Evolutionary conservation across 2,329 filamentous ascomycete species (phyloP).

Genomic region (Annulohypoxylon truncatum): DNA sequence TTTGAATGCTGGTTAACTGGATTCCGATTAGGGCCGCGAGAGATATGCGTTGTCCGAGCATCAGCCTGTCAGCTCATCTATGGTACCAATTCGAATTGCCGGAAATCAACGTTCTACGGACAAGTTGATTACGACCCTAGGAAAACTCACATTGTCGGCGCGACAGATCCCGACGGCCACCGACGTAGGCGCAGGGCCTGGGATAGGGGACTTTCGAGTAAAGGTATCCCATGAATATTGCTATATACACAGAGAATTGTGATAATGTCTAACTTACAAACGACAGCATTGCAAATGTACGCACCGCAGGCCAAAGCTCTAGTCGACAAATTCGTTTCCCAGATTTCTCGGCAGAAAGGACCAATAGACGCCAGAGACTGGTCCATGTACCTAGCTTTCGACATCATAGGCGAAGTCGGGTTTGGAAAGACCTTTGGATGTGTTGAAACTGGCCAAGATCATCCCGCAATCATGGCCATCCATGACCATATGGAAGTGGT

Average conservation of each 20-base stretch:
- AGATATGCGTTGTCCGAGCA: constrained; percentile 47
- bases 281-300: constrained; percentile 41
- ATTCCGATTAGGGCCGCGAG: constrained; percentile 45
- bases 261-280: background rate
- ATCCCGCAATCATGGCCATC: constrained; percentile 51
- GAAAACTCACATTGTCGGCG: constrained; percentile 53
- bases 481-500: constrained; percentile 52
- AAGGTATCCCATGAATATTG: constrained; percentile 30
- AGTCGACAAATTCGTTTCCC: constrained; percentile 33
- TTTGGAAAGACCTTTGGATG: constrained; percentile 45
- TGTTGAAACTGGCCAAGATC: constrained; percentile 40
- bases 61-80: constrained; percentile 50
- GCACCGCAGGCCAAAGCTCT: constrained; percentile 38
- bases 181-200: constrained; percentile 41
- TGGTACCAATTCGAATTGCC: constrained; percentile 52
- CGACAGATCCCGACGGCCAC: constrained; percentile 48
- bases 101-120: constrained; percentile 57
- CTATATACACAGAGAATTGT: background rate
- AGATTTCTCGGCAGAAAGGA: constrained; percentile 27
- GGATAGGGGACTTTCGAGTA: constrained; percentile 44
- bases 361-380: constrained; percentile 41
- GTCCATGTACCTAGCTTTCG: constrained; percentile 45
- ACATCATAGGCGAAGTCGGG: constrained; percentile 44
- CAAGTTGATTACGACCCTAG: constrained; percentile 40
- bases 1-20: background rate